Percentiles rank a stretch among this genome's conserved stretches.
phyloP scores from a whole-genome alignment of 768 basidiomycete genomes.

The Paxillus ammoniavirescens region DNA sequence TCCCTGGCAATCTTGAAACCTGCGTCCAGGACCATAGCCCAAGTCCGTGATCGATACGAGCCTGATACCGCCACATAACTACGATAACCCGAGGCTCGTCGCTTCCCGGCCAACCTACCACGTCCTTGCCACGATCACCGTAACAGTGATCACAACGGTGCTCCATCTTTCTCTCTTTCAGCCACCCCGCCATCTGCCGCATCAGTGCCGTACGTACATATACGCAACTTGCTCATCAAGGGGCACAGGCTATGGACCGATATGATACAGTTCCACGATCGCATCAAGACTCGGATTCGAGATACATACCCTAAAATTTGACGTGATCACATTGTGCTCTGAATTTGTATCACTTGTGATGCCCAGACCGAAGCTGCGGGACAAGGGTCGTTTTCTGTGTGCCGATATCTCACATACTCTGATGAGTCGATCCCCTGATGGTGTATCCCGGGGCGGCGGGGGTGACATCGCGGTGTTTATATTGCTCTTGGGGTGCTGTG shows the following conservation, averaged over 20 bases:
- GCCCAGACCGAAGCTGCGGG: conserved; percentile 24
- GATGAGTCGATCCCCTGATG: conserved; percentile 31
- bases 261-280: conserved; percentile 28
- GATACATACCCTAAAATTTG: too few relatives aligned
- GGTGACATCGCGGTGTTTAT: conserved; percentile 4
- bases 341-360: conserved; percentile 18
- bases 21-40: not conserved
- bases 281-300: conserved; percentile 14
- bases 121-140: conserved; percentile 1
- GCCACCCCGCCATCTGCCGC: conserved; percentile 25
- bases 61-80: conserved; percentile 1
- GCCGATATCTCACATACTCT: conserved; percentile 13
- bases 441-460: conserved; percentile 20
- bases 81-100: not conserved
- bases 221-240: conserved; percentile 25
- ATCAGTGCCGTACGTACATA: conserved; percentile 7
- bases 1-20: not conserved
- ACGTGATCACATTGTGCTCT: too few relatives aligned
- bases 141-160: conserved; percentile 1
- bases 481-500: not conserved
- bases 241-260: conserved; percentile 25
- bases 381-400: conserved; percentile 24
- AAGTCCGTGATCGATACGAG: not conserved
- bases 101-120: not conserved
- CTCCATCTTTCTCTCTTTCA: conserved; percentile 29